Percentiles rank a stretch among this genome's conserved stretches.
Evolutionary conservation across 2,329 filamentous ascomycete genomes (phyloP).

Genomic region (Elsinoe fawcettii): DNA sequence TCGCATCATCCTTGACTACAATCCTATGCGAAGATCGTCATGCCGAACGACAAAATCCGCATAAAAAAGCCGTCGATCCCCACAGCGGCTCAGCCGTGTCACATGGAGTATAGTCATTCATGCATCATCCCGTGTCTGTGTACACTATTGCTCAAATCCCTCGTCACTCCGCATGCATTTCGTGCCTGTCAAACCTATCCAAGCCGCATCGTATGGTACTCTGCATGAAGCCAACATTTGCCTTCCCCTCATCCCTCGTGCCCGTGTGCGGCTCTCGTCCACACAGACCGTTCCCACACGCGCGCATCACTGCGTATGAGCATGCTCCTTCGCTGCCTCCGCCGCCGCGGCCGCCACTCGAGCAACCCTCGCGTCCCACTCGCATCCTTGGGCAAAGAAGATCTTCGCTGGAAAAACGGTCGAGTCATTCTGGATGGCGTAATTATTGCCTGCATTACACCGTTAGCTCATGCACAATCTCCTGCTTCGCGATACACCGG

Average conservation of each 20-base stretch:
- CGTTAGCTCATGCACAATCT: not conserved
- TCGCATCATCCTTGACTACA: too few species aligned
- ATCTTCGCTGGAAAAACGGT: constrained; percentile 60
- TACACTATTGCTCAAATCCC: not conserved
- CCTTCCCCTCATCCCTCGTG: not conserved
- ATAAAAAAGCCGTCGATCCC: not conserved
- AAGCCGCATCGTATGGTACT: not conserved
- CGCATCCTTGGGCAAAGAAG: constrained; percentile 89
- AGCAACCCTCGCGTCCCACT: constrained; percentile 28
- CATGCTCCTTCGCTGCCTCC: not conserved
- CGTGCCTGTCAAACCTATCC: not conserved
- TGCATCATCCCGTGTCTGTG: not conserved
- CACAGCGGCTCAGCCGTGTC: not conserved
- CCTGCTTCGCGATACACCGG: not conserved
- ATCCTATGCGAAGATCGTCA: too few species aligned
- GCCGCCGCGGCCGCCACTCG: constrained; percentile 17
- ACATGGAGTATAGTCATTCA: not conserved
- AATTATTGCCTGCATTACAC: constrained; percentile 67
- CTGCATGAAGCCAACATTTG: not conserved
- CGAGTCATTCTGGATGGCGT: constrained; percentile 78
- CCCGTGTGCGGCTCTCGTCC: too few species aligned
- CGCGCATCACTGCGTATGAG: not conserved
- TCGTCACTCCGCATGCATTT: not conserved
- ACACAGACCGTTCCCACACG: too few species aligned
- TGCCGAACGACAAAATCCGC: not conserved